Base-by-base conservation (phyloP, 192 early-diverging fungal genomes). In the Lunasporangiospora selenospora region DNA sequence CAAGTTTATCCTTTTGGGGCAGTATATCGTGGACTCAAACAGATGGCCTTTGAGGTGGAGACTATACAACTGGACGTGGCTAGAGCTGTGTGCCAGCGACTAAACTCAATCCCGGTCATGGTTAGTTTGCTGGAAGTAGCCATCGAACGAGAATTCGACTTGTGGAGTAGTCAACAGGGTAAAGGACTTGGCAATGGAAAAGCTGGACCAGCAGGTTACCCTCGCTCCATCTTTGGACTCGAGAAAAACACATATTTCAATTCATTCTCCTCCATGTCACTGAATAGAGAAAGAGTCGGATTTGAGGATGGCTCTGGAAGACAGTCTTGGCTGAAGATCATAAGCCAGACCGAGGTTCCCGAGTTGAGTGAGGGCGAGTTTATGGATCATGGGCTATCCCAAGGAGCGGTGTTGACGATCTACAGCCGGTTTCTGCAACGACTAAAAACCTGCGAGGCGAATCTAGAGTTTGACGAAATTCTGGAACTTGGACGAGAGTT, bases 311-410 rank as follows among this genome's bases (percentile, higher is more conserved):
- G 32, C 2, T 43, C 24, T 24, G 58, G 59, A 3, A 59, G 61
- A 8, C 30, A 63, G 3, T 73, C 69, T 4, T 73, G 69, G 69
- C 58, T 3, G 12, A 53, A 31, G 41, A 53, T 73, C 36, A 62
- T 63, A 27, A 21, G 15, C 4, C 60, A 62, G 12, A 37, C 63
- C 1, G 60, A 63, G 30, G 48, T 55, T 31, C 69, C 69, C 3
- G 69, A 73, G 29, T 24, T 73, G 43, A 63, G 54, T 40, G 60
- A 63, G 37, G 69, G 63, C 30, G 69, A 73, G 23, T 73, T 73
- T 27, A 15, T 73, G 30, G 61, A 63, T 5, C 53, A 73, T 13
- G 55, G 27, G 0, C 30, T 62, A 29, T 58, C 36, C 32, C 59
- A 62, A 45, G 69, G 69, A 0, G 60, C 69, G 2, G 57, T 73